Evolutionary conservation across 805 yeast species (phyloP), one percentile per base, ranked within the genome.

Genomic region (Zygosaccharomyces pseudorouxii): DNA sequence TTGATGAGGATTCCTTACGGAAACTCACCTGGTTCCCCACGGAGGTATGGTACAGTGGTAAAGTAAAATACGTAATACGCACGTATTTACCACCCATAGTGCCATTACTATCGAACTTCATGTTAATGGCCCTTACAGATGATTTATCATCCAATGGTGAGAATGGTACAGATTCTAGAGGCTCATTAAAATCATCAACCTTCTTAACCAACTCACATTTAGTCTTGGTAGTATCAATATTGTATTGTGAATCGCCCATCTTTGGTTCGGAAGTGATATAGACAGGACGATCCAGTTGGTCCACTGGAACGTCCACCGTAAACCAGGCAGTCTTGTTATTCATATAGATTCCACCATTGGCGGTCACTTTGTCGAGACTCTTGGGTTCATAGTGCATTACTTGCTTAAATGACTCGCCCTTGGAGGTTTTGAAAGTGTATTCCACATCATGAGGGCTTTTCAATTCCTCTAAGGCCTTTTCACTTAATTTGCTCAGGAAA

Each of bases 71-170:
- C 3, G 46, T 51, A 28, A 64, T 53, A 42, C 67, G 63, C 14
- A 64, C 37, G 30, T 54, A 59, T 33, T 55, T 52, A 25, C 69
- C 67, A 36, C 67, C 68, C 31, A 58, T 56, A 28, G 63, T 43
- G n/a, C 49, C 58, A 3, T 66, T 51, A 10, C 12, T 23, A 20
- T 48, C 46, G 31, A 65, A 50, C 5, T 46, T 42, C 22, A 60
- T 45, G 33, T 47, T 47, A 23, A 63, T 55, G 7, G 52, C 36
- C 16, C 55, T 46, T n/a, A 49, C 42, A 35, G 60, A 58, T 2
- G 69, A 65, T 16, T 46, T 22, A 42, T 64, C 67, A 5, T 39
- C 44, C n/a, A 50, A 40, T 6, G 67, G 59, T 6, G 64, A 54
- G 19, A 60, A 53, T 41, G 64, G 62, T 19, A 53, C 48, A 4